Conservation (phyloP, 208 protist genomes). For the Novymonas esmeraldas region DNA sequence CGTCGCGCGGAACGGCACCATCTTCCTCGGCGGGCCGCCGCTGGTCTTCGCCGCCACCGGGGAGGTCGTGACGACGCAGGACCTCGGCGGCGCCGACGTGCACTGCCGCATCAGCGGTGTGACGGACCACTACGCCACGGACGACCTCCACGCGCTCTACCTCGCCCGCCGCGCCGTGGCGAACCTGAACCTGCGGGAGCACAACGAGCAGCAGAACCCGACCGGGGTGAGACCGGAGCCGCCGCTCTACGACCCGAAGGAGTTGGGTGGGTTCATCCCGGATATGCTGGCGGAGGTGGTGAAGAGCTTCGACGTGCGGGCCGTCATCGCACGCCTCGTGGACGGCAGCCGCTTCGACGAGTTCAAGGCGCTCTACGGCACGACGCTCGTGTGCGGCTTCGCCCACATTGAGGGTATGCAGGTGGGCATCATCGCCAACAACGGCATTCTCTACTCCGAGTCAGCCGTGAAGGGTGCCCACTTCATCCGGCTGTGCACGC, state of each 20-base stretch:
- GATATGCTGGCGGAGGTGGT: constrained; percentile 75
- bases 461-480: constrained; percentile 93
- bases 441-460: constrained; percentile 96
- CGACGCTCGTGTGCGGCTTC: constrained; percentile 94
- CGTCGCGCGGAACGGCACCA: constrained; percentile 93
- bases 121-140: constrained; percentile 92
- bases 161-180: constrained; percentile 84
- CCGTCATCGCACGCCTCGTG: constrained; percentile 92
- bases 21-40: constrained; percentile 96
- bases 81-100: constrained; percentile 95
- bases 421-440: constrained; percentile 98
- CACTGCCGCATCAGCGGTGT: constrained; percentile 93
- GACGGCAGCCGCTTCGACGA: constrained; percentile 95
- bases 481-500: constrained; percentile 96
- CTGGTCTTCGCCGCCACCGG: constrained; percentile 94
- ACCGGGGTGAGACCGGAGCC: constrained; percentile 58
- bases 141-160: constrained; percentile 91
- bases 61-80: constrained; percentile 93
- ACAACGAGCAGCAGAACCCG: constrained; percentile 24
- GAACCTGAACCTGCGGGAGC: constrained; percentile 84
- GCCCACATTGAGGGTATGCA: constrained; percentile 90
- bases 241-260: constrained; percentile 79
- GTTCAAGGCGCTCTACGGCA: constrained; percentile 95
- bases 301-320: constrained; percentile 90
- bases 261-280: constrained; percentile 94